phyloP scores from a whole-genome alignment of 2,329 filamentous ascomycete species.

The Clarireedia homoeocarpa region DNA sequence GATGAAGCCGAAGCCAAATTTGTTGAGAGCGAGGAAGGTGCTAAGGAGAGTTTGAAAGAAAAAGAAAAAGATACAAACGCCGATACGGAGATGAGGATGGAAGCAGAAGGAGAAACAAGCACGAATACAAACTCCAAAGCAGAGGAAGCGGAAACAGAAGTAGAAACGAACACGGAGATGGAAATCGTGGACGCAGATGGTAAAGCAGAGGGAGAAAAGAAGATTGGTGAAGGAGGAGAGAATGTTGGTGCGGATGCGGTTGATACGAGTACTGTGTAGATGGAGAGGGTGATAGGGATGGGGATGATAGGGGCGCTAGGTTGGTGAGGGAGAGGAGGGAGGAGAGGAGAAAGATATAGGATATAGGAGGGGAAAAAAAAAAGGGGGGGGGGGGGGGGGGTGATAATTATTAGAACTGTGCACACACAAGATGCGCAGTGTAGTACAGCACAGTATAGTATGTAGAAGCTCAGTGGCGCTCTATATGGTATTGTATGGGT shows the following conservation, averaged over 20 bases:
- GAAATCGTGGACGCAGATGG: slow-evolving; percentile 15
- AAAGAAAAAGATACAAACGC: neutral
- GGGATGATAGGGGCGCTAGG: too few species aligned
- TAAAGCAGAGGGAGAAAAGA: slow-evolving; percentile 13
- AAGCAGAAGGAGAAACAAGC: neutral
- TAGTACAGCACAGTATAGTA: too few species aligned
- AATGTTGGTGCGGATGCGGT: neutral
- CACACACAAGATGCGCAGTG: too few species aligned
- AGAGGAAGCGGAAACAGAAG: neutral
- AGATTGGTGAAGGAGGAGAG: neutral
- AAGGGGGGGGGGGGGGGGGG: neutral
- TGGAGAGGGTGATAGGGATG: too few species aligned
- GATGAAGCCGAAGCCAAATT: neutral
- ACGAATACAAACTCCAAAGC: neutral
- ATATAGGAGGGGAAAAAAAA: too few species aligned
- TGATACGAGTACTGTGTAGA: too few species aligned
- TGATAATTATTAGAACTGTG: too few species aligned
- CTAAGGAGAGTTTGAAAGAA: neutral
- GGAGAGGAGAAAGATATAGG: too few species aligned
- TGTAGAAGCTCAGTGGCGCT: too few species aligned
- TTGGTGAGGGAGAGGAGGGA: neutral
- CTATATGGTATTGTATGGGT: too few species aligned
- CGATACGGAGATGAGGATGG: neutral
- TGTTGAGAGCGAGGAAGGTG: neutral
- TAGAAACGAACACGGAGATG: neutral